Conservation (phyloP, 352 stramenopile genomes). For the Pythium chondricola region DNA sequence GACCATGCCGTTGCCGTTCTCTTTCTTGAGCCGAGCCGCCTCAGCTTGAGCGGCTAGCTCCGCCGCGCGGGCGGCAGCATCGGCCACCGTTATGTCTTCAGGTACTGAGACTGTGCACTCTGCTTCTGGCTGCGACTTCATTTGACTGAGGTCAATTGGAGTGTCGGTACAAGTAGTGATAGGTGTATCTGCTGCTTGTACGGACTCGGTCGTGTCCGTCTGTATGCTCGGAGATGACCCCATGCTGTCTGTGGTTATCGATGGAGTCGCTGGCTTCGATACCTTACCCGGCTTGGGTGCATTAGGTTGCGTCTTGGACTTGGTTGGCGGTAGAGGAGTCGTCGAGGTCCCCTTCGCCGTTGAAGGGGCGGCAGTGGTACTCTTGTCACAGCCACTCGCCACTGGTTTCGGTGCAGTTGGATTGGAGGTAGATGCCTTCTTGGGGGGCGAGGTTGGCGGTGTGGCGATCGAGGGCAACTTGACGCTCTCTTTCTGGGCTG, state of each 20-base stretch:
- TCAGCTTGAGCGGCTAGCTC: slow-evolving; percentile 14
- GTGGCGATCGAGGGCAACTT: not conserved
- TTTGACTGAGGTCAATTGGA: too few relatives aligned
- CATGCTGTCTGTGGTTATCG: too few relatives aligned
- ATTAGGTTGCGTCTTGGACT: not conserved
- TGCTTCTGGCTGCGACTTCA: too few relatives aligned
- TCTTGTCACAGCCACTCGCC: too few relatives aligned
- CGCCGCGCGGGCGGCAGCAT: not conserved
- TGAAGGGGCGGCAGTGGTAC: not conserved
- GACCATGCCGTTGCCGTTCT: slow-evolving; percentile 53
- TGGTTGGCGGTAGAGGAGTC: not conserved
- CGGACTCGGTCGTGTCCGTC: too few relatives aligned
- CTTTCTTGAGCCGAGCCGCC: slow-evolving; percentile 27
- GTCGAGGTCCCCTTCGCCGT: not conserved
- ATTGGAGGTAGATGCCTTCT: not conserved
- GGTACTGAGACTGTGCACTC: not conserved
- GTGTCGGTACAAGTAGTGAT: too few relatives aligned
- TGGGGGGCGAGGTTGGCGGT: not conserved
- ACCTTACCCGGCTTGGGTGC: too few relatives aligned
- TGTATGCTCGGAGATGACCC: too few relatives aligned
- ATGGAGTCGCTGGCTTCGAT: too few relatives aligned
- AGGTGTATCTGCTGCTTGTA: too few relatives aligned
- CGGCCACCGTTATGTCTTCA: slow-evolving; percentile 7
- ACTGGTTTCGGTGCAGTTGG: not conserved
- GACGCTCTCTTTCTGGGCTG: not conserved